phyloP scores from a whole-genome alignment of 768 basidiomycete species.

The Mycena maculata region DNA sequence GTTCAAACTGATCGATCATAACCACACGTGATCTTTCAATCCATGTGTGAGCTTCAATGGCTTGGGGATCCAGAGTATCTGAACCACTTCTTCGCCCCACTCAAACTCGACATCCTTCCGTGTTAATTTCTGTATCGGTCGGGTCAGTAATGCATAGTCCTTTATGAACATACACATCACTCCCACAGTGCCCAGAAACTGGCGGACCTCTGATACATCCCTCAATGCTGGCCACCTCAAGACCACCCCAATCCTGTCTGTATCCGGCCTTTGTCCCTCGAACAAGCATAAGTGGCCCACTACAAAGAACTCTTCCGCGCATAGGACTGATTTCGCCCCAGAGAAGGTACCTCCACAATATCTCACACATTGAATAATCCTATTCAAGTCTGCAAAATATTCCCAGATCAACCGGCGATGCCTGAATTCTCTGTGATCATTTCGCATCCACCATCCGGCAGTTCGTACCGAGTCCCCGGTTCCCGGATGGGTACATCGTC shows the following conservation, averaged over 20 bases:
- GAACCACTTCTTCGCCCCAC: slow-evolving; percentile 44
- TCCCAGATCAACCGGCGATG: slow-evolving; percentile 33
- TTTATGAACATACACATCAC: slow-evolving; percentile 35
- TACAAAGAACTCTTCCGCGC: slow-evolving; percentile 47
- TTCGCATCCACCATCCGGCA: slow-evolving; percentile 34
- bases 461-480: slow-evolving; percentile 35
- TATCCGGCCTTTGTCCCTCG: slow-evolving; percentile 45
- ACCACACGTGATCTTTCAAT: too few relatives aligned
- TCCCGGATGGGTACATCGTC: slow-evolving; percentile 46
- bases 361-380: slow-evolving; percentile 16
- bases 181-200: slow-evolving; percentile 46
- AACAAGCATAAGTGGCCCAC: slow-evolving; percentile 51
- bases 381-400: slow-evolving; percentile 27
- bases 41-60: too few relatives aligned
- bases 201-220: slow-evolving; percentile 32
- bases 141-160: slow-evolving; percentile 28
- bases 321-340: slow-evolving; percentile 41
- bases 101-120: slow-evolving; percentile 33
- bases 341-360: slow-evolving; percentile 39
- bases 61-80: too few relatives aligned
- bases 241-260: slow-evolving; percentile 40
- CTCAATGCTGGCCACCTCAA: slow-evolving; percentile 32
- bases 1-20: too few relatives aligned
- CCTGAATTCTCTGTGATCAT: slow-evolving; percentile 36
- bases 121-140: slow-evolving; percentile 29